Conservation (phyloP, 306 rosid species). For the Dalbergia cochinchinensis region DNA sequence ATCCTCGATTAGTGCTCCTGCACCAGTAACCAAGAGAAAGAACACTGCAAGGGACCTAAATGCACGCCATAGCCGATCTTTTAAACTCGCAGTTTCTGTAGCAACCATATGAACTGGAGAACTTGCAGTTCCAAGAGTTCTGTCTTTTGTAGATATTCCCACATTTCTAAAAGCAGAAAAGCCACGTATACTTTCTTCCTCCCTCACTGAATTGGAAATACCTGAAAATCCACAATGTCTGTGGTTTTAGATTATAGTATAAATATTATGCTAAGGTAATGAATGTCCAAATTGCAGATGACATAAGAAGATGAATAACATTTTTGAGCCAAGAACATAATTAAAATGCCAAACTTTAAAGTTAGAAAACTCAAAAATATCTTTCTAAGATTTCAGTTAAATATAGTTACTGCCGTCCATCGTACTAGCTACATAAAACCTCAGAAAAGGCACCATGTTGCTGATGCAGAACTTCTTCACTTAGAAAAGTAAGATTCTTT, state of each 20-base stretch:
- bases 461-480: constrained; percentile 1
- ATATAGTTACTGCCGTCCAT: neutral
- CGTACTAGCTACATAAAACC: constrained; percentile 5
- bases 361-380: constrained; percentile 10
- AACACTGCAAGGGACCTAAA: constrained; percentile 70
- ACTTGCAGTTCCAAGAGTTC: constrained; percentile 72
- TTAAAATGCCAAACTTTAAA: constrained; percentile 11
- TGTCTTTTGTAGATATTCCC: constrained; percentile 67
- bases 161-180: constrained; percentile 64
- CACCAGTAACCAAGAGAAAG: constrained; percentile 81
- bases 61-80: constrained; percentile 86
- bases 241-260: constrained; percentile 29
- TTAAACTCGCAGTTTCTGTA: constrained; percentile 74
- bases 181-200: constrained; percentile 63
- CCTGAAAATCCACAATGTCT: constrained; percentile 60
- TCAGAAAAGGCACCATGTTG: constrained; percentile 25
- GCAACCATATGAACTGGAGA: constrained; percentile 88
- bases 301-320: constrained; percentile 27
- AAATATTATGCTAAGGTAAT: constrained; percentile 30
- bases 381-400: neutral
- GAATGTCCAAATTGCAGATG: constrained; percentile 8
- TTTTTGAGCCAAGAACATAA: neutral
- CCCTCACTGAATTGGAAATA: constrained; percentile 55
- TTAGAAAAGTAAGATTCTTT: constrained; percentile 10
- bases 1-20: constrained; percentile 86